phyloP scores from a whole-genome alignment of 352 stramenopile species.

The Pythium brassicae region DNA sequence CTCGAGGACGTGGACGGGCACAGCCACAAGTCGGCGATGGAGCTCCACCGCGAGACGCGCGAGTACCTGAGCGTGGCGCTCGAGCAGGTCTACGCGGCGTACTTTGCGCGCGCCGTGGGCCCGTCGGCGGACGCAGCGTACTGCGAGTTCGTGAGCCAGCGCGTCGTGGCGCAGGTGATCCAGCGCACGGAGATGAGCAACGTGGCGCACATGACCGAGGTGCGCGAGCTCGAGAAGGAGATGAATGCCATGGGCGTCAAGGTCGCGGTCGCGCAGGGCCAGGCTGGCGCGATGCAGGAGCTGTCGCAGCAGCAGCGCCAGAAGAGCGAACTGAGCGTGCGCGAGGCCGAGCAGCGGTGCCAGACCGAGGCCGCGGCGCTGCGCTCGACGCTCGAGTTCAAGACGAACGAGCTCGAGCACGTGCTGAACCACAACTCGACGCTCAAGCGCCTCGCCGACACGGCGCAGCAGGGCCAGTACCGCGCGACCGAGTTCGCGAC shows the following conservation, averaged over 20 bases:
- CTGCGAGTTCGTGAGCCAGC: constrained; percentile 79
- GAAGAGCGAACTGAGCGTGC: constrained; percentile 71
- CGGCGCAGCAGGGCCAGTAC: constrained; percentile 81
- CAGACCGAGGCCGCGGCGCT: constrained; percentile 58
- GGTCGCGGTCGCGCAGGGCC: constrained; percentile 73
- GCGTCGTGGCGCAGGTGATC: constrained; percentile 66
- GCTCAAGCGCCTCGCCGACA: constrained; percentile 81
- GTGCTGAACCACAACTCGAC: constrained; percentile 86
- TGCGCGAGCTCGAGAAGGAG: constrained; percentile 72
- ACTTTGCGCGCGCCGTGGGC: constrained; percentile 55
- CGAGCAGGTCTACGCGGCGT: constrained; percentile 45
- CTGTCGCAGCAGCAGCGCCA: constrained; percentile 71
- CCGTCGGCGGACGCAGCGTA: constrained; percentile 80
- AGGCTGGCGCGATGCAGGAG: constrained; percentile 80
- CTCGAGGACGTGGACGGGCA: constrained; percentile 22
- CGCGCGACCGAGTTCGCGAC: constrained; percentile 80
- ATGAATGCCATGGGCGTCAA: constrained; percentile 82
- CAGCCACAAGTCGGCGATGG: constrained; percentile 63
- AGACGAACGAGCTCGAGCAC: constrained; percentile 85
- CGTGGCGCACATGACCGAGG: constrained; percentile 67
- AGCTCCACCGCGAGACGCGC: constrained; percentile 69
- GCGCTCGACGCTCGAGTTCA: constrained; percentile 75
- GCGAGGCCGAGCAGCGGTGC: constrained; percentile 73
- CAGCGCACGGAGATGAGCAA: constrained; percentile 75
- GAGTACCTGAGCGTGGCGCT: constrained; percentile 54